Evolutionary conservation across 352 stramenopile genomes (phyloP), one percentile per base, ranked within the genome.

Genomic region (Peronospora belbahrii): DNA sequence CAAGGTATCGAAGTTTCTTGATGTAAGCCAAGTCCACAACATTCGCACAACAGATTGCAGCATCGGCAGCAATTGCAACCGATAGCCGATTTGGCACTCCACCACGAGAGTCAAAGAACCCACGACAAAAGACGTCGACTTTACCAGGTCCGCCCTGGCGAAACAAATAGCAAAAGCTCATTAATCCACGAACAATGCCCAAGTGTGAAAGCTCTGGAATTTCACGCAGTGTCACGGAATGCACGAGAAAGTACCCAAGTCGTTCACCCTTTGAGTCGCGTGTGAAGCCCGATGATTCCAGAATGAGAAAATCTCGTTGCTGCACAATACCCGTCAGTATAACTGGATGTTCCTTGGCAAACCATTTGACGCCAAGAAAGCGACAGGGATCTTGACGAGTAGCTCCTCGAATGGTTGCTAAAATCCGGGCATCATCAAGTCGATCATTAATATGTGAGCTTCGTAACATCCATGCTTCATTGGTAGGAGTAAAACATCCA

Each of bases 361-460:
- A 59, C 70, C 70, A 76, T 32, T 82, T 82, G 42, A 82, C 44
- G 13, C 61, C 65, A 5, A 79, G 34, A 27, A 67, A 79, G 0
- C 48, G 67, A 48, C 70, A 82, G 15, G 67, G 70, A 24, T 82
- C 65, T 18, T 65, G 33, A 4, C 33, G n/a, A 0, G 55, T 74
- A 0, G 67, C 67, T 3, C 42, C 34, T 42, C 59, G 44, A 18
- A 78, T 52, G n/a, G 49, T 63, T 3, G 67, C 45, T 17, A 82
- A 41, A 31, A 82, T 49, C 5, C 59, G 42, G 6, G 45, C 50
- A 18, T 67, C 56, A 39, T 70, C 62, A 14, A 67, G 61, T 25
- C 65, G 65, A 43, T 84, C 70, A 19, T 79, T 70, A 13, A 74
- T 59, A 25, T 79, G 67, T 1, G 58, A 60, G 18, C 62, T 74